Conservation (phyloP, 2,329 filamentous ascomycete species). For the Xenoacremonium recifei region DNA sequence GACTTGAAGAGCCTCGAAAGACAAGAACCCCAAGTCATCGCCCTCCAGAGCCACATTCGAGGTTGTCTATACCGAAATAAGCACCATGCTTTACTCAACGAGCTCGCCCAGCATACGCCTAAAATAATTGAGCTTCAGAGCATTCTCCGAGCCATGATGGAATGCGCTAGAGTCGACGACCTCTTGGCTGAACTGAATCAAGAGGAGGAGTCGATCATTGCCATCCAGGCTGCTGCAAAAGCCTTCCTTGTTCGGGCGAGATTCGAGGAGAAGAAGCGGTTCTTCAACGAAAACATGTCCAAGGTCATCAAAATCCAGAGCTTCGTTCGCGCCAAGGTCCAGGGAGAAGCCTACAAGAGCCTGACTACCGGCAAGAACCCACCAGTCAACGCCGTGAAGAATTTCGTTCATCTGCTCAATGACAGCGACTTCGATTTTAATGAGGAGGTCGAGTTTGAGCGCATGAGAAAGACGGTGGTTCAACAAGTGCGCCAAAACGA, state of each 20-base stretch:
- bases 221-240: constrained; percentile 71
- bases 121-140: constrained; percentile 72
- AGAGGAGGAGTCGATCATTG: constrained; percentile 74
- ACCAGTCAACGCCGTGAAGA: constrained; percentile 93
- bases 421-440: constrained; percentile 99
- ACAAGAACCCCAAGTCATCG: constrained; percentile 55
- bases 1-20: constrained; percentile 56
- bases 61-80: constrained; percentile 63
- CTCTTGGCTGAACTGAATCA: constrained; percentile 76
- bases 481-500: constrained; percentile 98
- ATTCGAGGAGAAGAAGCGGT: constrained; percentile 82
- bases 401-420: constrained; percentile 95
- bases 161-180: constrained; percentile 70
- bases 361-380: constrained; percentile 95
- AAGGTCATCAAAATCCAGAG: constrained; percentile 99
- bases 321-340: constrained; percentile 89
- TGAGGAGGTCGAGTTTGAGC: constrained; percentile 95
- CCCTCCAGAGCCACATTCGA: constrained; percentile 66
- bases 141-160: constrained; percentile 73
- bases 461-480: constrained; percentile 90
- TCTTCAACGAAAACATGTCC: constrained; percentile 96
- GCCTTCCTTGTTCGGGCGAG: constrained; percentile 70
- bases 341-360: constrained; percentile 97
- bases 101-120: constrained; percentile 66
- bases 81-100: constrained; percentile 62